Conservation (phyloP, 805 yeast species). For the Saccharomycopsis oosterbeekiorum region DNA sequence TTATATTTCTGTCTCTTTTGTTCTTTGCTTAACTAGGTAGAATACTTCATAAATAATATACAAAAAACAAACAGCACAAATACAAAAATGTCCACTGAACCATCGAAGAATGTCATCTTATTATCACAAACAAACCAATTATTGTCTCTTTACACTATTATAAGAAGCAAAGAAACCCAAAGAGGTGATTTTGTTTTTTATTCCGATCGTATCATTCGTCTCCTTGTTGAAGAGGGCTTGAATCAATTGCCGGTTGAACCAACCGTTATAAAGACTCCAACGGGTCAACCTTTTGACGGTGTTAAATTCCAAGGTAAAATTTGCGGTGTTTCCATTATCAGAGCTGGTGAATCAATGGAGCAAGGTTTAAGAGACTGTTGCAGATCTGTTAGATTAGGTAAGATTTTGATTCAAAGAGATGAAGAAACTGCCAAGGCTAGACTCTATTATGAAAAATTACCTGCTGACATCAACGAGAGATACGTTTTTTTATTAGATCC, state of each 20-base stretch:
- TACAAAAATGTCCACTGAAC: conserved; percentile 24
- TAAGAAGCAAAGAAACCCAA: conserved; percentile 69
- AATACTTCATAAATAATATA: too few relatives aligned
- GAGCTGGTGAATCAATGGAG: conserved; percentile 99
- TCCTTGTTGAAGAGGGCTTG: conserved; percentile 90
- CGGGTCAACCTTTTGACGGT: conserved; percentile 64
- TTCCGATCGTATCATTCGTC: conserved; percentile 87
- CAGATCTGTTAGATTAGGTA: conserved; percentile 91
- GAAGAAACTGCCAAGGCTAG: conserved; percentile 95
- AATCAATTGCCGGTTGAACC: conserved; percentile 86
- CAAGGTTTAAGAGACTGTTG: conserved; percentile 97
- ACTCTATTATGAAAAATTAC: conserved; percentile 86
- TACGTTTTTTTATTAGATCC: conserved; percentile 92
- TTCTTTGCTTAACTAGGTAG: too few relatives aligned
- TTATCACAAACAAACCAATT: conserved; percentile 88
- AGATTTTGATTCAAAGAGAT: conserved; percentile 92
- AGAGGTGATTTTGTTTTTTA: conserved; percentile 93
- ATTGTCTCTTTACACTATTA: conserved; percentile 77
- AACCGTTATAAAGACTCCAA: conserved; percentile 60
- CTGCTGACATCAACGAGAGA: conserved; percentile 81
- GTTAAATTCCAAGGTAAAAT: conserved; percentile 81
- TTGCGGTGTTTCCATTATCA: conserved; percentile 94
- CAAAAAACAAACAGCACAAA: neutral
- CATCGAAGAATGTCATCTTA: conserved; percentile 47
- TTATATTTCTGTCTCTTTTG: too few relatives aligned